Evolutionary conservation across 225 moss, liverwort and hornwort genomes (phyloP), one percentile per base, ranked within the genome.

Genomic region (Marchantia polymorpha): DNA sequence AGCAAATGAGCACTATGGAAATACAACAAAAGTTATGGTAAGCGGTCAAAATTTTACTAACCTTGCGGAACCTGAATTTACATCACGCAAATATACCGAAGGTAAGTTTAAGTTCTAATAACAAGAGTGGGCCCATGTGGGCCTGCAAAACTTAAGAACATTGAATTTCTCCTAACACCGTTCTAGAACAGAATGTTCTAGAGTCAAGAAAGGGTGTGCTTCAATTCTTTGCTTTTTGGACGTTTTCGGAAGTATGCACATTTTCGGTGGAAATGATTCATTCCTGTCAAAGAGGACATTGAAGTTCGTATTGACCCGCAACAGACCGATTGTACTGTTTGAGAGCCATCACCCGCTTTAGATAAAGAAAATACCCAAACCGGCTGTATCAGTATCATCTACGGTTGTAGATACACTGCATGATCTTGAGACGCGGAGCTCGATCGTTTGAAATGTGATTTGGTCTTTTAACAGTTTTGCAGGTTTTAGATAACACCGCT

Each of bases 101-200:
- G n/a, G 9, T 61, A 61, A 20, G 22, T 16, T 19, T 1, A 26
- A 65, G 67, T 67, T 67, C 67, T 67, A 27, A 31, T 67, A 67
- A 27, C 67, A 11, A 26, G 30, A 27, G 29, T 27, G 25, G 29
- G 23, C 11, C 67, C 23, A 29, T 12, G 65, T 14, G 30, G n/a
- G 29, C 22, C 2, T 66, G 27, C 67, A 47, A 10, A 1, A 72
- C 19, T 47, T n/a, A 72, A 48, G 71, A 72, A 50, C 71, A 19
- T 12, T 20, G 7, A 51, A 50, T 17, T 48, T 72, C 17, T 48
- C 39, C 15, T 22, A 19, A 49, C 16, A 20, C 11, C 20, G 49
- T 48, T 72, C 49, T 49, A 48, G 31, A 72, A 48, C 17, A 72
- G 71, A 72, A 72, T 72, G 71, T 72, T 72, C 71, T 72, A 72